Base-by-base conservation (phyloP, 345 rosid genomes). In the Eucalyptus regnans region DNA sequence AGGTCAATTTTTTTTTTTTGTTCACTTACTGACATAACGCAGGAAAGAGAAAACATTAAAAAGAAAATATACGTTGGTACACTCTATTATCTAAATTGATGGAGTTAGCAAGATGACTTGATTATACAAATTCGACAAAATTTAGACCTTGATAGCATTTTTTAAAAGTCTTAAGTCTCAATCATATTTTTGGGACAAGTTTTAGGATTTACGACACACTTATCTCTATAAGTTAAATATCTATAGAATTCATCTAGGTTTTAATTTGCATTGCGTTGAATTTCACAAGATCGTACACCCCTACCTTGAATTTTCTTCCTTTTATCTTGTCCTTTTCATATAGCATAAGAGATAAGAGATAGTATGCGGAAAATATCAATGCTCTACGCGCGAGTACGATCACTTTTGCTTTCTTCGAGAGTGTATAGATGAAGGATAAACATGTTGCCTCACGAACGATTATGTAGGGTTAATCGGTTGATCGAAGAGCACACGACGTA, bases 51-150 rank as follows among this genome's bases (percentile, higher is more conserved):
- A 62, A 62, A 62, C 68, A 62, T 29, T 27, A 62, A 62, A 27
- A 27, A 60, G 4, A 27, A 62, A 62, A 27, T 27, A 62, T 29
- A 27, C 4, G 7, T 29, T 3, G 14, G 8, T 27, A 62, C 0
- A 2, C n/a, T 62, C 4, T 62, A 27, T 62, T 62, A 62, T 29
- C 31, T 13, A 62, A 29, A 62, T 27, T 0, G 2, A 29, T 0
- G 1, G 68, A 29, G 16, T 62, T 29, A 27, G 0, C 0, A 13
- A 3, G 16, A 62, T 13, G 17, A 27, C 8, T 62, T 62, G 15
- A 62, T 29, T 62, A 0, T 29, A 62, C 4, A 27, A 62, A 62
- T 62, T 12, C 7, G 8, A 62, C 0, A 27, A 12, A 1, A 27
- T 62, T 29, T 62, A 62, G 15, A 29, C 0, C 1, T 27, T 62